These are phyloP conservation scores for Tephrocybe rancida DNA, from an alignment of 768 basidiomycete species.

Conservation along the genomic window DNA sequence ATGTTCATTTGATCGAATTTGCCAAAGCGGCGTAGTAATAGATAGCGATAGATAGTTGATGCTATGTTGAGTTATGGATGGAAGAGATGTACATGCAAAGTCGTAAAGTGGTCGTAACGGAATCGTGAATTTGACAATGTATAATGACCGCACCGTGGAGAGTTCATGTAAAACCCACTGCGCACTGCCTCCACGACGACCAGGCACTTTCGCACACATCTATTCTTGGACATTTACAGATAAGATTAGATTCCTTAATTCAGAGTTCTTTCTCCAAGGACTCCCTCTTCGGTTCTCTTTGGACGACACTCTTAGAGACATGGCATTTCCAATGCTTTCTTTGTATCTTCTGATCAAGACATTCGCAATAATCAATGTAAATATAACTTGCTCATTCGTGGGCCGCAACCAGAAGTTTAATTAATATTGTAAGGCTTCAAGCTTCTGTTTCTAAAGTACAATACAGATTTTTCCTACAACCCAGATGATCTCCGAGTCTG, in stretches of 20 bases:
- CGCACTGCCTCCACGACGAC: constrained; percentile 3
- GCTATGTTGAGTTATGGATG: constrained; percentile 1
- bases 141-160: constrained; percentile 3
- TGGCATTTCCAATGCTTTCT: no score
- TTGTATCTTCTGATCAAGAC: no score
- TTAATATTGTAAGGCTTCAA: no score
- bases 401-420: no score
- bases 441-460: no score
- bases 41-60: constrained; percentile 14
- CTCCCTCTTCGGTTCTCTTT: no score
- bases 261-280: no score
- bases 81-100: constrained; percentile 16
- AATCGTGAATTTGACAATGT: constrained; percentile 7
- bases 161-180: background rate
- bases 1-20: constrained; percentile 10
- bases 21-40: constrained; percentile 1
- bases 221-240: constrained; percentile 6
- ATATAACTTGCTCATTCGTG: no score
- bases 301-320: no score
- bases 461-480: no score
- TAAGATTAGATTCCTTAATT: constrained; percentile 11
- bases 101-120: constrained; percentile 19
- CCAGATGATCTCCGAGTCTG: no score
- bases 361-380: no score
- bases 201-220: constrained; percentile 11